phyloP scores from a whole-genome alignment of 176 grass and related monocot genomes.

The Avena eriantha region DNA sequence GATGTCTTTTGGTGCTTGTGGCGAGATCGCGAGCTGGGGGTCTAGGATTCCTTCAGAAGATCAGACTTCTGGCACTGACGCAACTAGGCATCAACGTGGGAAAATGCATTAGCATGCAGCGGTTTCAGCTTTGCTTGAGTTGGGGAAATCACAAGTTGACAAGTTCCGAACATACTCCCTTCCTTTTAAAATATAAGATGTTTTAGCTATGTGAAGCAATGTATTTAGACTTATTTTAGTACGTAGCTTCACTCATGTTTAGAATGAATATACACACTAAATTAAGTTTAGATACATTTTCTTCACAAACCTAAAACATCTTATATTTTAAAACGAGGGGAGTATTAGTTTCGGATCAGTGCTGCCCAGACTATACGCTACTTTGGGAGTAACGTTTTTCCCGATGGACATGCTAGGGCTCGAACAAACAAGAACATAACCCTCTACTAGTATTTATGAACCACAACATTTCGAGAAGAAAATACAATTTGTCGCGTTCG shows the following conservation, averaged over 20 bases:
- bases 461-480: neutral
- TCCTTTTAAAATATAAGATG: no score
- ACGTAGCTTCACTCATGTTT: no score
- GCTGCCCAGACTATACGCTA: neutral
- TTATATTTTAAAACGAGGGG: no score
- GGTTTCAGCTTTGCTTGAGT: neutral
- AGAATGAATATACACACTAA: no score
- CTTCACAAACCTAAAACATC: no score
- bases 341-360: neutral
- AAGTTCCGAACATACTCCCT: no score
- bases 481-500: neutral
- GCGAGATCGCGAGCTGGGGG: conserved; percentile 33
- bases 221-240: no score
- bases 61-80: neutral
- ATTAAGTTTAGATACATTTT: no score
- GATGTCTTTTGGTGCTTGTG: conserved; percentile 10
- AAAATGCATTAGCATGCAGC: neutral
- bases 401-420: neutral
- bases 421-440: neutral
- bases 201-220: no score
- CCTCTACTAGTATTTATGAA: neutral
- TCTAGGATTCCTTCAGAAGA: conserved; percentile 40
- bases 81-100: neutral
- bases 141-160: no score
- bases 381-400: neutral